These are phyloP conservation scores for Solanum pimpinellifolium DNA, from an alignment of 257 asterid genomes.

Conservation along the genomic window DNA sequence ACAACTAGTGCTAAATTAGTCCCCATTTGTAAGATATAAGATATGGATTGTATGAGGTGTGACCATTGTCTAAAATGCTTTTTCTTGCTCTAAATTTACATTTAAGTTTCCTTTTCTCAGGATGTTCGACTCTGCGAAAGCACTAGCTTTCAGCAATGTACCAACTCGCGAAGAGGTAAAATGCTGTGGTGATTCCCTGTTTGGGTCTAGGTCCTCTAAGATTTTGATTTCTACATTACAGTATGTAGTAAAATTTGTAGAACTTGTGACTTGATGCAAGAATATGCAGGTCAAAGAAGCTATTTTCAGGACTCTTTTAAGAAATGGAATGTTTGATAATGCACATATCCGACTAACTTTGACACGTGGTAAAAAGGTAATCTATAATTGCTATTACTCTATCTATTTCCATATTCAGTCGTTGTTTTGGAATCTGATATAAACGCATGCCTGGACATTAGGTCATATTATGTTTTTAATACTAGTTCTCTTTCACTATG, in stretches of 20 bases:
- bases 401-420: background rate
- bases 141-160: conserved; percentile 59
- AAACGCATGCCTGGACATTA: background rate
- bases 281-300: conserved; percentile 82
- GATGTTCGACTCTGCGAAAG: conserved; percentile 87
- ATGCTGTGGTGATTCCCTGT: background rate
- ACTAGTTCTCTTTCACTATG: background rate
- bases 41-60: background rate
- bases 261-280: background rate
- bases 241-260: background rate
- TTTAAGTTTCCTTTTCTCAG: conserved; percentile 18
- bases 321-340: conserved; percentile 74
- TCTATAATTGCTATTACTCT: background rate
- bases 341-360: conserved; percentile 77
- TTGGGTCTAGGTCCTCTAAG: background rate
- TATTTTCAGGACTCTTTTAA: conserved; percentile 67
- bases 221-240: background rate
- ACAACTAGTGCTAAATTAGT: background rate
- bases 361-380: conserved; percentile 94
- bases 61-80: background rate
- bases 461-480: background rate
- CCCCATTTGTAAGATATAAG: background rate
- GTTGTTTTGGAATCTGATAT: background rate
- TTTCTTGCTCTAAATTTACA: background rate
- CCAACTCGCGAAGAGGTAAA: conserved; percentile 69